Evolutionary conservation across 2,329 filamentous ascomycete species (phyloP).

Genomic region (Allantophomopsis cytisporea): DNA sequence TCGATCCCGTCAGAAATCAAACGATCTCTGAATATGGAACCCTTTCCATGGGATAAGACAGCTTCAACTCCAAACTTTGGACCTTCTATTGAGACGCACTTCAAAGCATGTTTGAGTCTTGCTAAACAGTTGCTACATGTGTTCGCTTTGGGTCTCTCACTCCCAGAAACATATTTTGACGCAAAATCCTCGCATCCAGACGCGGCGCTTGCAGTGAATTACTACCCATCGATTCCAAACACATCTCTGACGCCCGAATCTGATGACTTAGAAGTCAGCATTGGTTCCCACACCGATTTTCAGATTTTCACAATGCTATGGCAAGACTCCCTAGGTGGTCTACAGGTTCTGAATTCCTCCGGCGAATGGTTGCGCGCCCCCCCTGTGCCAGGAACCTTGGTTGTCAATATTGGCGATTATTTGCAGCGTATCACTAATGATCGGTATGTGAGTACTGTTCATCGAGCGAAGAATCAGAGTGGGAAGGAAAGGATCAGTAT

Average conservation of each 20-base stretch:
- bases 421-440: constrained; percentile 28
- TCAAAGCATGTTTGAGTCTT: constrained; percentile 25
- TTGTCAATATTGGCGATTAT: constrained; percentile 32
- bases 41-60: constrained; percentile 36
- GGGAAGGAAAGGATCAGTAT: constrained; percentile 23
- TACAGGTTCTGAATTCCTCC: constrained; percentile 27
- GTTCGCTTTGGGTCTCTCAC: constrained; percentile 2
- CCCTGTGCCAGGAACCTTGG: constrained; percentile 24
- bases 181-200: neutral
- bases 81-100: constrained; percentile 30
- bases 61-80: constrained; percentile 33
- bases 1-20: too few relatives aligned
- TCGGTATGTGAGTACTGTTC: constrained; percentile 36
- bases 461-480: constrained; percentile 38
- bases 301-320: constrained; percentile 33
- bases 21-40: too few relatives aligned
- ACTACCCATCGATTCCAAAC: constrained; percentile 1
- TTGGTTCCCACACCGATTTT: constrained; percentile 35
- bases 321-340: constrained; percentile 27
- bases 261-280: constrained; percentile 21
- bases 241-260: constrained; percentile 15
- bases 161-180: constrained; percentile 3
- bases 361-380: constrained; percentile 27
- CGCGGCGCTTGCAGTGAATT: neutral
- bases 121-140: constrained; percentile 7